phyloP scores from a whole-genome alignment of 2,329 filamentous ascomycete species.

The Cercospora sp. region DNA sequence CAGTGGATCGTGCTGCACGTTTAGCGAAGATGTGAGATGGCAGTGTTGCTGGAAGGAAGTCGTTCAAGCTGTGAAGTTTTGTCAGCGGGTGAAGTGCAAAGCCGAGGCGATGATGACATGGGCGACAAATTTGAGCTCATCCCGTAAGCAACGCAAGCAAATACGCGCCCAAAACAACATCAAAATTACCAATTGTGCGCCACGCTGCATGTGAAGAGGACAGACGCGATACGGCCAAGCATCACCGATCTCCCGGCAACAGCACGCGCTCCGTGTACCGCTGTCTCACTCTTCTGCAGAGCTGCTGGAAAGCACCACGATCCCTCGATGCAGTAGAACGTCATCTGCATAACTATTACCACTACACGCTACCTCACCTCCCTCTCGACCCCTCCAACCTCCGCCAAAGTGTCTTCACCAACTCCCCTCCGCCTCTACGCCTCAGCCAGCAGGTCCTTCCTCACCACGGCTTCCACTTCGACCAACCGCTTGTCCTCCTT shows the following conservation, averaged over 20 bases:
- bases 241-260: not conserved
- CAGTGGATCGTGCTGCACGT: not conserved
- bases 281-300: not conserved
- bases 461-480: conserved; percentile 30
- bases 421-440: conserved; percentile 38
- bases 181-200: not conserved
- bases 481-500: conserved; percentile 47
- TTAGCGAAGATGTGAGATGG: not conserved
- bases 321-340: conserved; percentile 8
- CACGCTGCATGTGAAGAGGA: not conserved
- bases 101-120: conserved; percentile 1
- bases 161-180: not conserved
- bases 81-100: not conserved
- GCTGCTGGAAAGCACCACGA: conserved; percentile 6
- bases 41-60: not conserved
- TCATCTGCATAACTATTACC: conserved; percentile 16
- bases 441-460: conserved; percentile 38
- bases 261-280: not conserved
- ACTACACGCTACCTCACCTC: not conserved
- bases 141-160: not conserved
- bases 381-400: not conserved
- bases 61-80: not conserved
- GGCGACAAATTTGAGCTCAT: not conserved
- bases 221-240: not conserved
- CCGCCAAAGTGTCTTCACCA: conserved; percentile 44